Evolutionary conservation across 1,139 yeast species (phyloP).

Genomic region (Zygoascus meyerae): DNA sequence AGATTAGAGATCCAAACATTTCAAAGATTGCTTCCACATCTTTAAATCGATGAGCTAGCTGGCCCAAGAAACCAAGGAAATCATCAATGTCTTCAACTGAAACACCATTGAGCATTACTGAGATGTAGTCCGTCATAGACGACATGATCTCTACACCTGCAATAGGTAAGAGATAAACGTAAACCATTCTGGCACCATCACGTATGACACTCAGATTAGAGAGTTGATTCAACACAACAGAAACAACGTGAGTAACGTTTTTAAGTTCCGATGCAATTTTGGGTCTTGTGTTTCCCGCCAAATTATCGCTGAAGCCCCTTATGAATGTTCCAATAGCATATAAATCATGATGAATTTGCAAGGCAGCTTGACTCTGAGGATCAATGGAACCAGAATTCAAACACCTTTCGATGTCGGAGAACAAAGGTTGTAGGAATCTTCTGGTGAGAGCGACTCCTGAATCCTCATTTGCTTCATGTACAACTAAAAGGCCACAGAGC

Average conservation of each 20-base stretch:
- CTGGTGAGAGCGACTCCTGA: constrained; percentile 24
- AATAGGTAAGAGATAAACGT: constrained; percentile 79
- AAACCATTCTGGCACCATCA: constrained; percentile 80
- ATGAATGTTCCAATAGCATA: constrained; percentile 89
- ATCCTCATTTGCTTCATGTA: constrained; percentile 36
- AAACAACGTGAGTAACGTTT: constrained; percentile 73
- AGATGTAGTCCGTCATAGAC: constrained; percentile 67
- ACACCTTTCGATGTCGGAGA: constrained; percentile 60
- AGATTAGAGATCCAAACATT: constrained; percentile 62
- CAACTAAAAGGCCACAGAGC: constrained; percentile 34
- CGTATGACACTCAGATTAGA: constrained; percentile 64
- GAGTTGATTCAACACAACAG: constrained; percentile 75
- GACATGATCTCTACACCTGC: constrained; percentile 49
- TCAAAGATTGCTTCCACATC: constrained; percentile 63
- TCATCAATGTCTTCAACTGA: constrained; percentile 66
- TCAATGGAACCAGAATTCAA: constrained; percentile 17
- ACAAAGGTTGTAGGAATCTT: constrained; percentile 70
- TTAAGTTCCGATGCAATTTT: constrained; percentile 45
- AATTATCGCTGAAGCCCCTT: constrained; percentile 60
- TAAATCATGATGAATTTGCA: constrained; percentile 80
- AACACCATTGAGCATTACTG: constrained; percentile 63
- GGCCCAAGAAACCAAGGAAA: constrained; percentile 81
- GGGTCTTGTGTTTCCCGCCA: constrained; percentile 15
- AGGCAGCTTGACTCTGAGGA: constrained; percentile 33
- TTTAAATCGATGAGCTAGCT: constrained; percentile 73